A percentile compares a stretch with the other conserved stretches of the same genome.
phyloP scores from a whole-genome alignment of 345 rosid species.

The Crucihimalaya himalaica region DNA sequence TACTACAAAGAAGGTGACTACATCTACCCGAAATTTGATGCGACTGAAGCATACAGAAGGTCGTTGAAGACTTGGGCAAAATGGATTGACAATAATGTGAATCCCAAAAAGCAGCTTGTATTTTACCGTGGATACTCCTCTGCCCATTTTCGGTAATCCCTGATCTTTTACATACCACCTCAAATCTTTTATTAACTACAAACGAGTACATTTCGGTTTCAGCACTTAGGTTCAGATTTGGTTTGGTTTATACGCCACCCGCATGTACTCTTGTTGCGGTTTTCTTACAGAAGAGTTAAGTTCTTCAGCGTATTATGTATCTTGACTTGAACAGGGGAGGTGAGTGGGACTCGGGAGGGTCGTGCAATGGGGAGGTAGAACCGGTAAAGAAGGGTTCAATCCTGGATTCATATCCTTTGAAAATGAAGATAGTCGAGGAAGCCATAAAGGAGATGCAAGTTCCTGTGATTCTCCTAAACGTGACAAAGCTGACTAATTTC shows the following conservation, averaged over 20 bases:
- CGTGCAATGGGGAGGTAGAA: conserved; percentile 75
- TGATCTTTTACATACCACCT: background rate
- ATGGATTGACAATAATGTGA: conserved; percentile 67
- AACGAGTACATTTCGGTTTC: background rate
- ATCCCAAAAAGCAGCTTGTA: conserved; percentile 64
- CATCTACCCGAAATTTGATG: conserved; percentile 76
- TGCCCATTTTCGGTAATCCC: conserved; percentile 81
- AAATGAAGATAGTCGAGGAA: conserved; percentile 91
- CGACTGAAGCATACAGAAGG: conserved; percentile 82
- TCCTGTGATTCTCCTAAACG: conserved; percentile 69
- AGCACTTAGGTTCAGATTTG: background rate
- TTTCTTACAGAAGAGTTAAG: background rate
- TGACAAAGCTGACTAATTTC: conserved; percentile 82
- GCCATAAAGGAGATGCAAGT: conserved; percentile 58
- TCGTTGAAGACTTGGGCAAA: conserved; percentile 85
- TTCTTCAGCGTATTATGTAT: background rate
- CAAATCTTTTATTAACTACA: background rate
- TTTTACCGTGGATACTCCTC: conserved; percentile 95
- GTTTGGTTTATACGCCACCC: background rate
- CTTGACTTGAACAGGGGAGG: conserved; percentile 65
- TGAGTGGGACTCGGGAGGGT: conserved; percentile 96
- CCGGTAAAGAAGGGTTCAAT: conserved; percentile 65
- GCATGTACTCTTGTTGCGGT: background rate
- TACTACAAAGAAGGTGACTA: conserved; percentile 92
- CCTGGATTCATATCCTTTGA: conserved; percentile 65